Percentiles rank a stretch among this genome's conserved stretches.
phyloP scores from a whole-genome alignment of 345 rosid species.

The Ceriops decandra region DNA sequence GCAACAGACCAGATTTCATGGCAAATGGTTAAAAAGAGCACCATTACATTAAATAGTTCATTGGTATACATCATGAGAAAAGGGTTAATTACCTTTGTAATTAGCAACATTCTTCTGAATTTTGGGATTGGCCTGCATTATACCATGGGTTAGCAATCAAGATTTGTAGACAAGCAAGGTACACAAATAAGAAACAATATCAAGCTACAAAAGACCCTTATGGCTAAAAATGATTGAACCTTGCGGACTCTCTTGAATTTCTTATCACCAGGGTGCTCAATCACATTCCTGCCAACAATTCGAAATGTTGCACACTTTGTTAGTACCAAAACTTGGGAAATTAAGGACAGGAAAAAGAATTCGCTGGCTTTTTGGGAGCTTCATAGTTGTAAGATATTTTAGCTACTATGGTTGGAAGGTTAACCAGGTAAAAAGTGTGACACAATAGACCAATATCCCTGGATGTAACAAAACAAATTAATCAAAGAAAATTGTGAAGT shows the following conservation, averaged over 20 bases:
- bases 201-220: neutral
- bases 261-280: conserved; percentile 67
- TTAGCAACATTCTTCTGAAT: conserved; percentile 60
- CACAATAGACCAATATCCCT: neutral
- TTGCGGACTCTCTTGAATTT: conserved; percentile 75
- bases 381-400: neutral
- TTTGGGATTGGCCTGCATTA: conserved; percentile 69
- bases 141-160: conserved; percentile 5
- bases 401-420: neutral
- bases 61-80: neutral
- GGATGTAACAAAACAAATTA: neutral
- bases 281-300: conserved; percentile 56
- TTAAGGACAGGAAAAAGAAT: conserved; percentile 2
- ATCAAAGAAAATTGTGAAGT: conserved; percentile 7
- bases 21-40: no score
- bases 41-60: no score
- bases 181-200: neutral
- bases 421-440: neutral
- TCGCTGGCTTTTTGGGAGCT: neutral
- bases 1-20: no score
- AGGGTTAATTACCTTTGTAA: conserved; percentile 46
- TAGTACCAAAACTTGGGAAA: neutral
- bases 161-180: neutral
- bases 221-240: conserved; percentile 35
- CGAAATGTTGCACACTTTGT: conserved; percentile 8